A percentile compares a stretch with the other conserved stretches of the same genome.
These are phyloP conservation scores for Penicillium brasilianum DNA, from an alignment of 2,329 filamentous ascomycete genomes.

Conservation along the genomic window DNA sequence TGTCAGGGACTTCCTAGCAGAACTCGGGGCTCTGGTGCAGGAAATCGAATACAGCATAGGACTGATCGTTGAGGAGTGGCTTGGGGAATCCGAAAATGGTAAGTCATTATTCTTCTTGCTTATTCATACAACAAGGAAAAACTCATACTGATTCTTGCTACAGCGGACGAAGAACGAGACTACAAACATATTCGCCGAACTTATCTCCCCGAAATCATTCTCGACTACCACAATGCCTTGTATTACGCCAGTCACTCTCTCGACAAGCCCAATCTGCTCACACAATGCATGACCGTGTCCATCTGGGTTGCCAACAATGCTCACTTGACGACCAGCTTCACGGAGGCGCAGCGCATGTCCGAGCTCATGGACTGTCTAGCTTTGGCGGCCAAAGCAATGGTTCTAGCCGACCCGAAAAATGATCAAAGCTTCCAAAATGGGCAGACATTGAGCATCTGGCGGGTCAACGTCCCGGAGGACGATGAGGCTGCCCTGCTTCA, in stretches of 20 bases:
- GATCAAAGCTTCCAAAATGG: constrained; percentile 47
- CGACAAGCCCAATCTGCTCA: constrained; percentile 72
- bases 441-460: constrained; percentile 48
- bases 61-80: constrained; percentile 67
- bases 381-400: constrained; percentile 73
- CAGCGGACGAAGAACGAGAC: constrained; percentile 63
- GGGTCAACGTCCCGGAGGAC: constrained; percentile 36
- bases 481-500: constrained; percentile 28
- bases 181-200: constrained; percentile 70
- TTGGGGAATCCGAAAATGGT: constrained; percentile 63
- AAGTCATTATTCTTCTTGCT: constrained; percentile 33
- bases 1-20: constrained; percentile 58
- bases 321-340: constrained; percentile 68
- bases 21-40: constrained; percentile 62
- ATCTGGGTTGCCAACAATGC: constrained; percentile 74
- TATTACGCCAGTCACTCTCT: constrained; percentile 78
- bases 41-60: constrained; percentile 62
- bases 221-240: constrained; percentile 81
- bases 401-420: constrained; percentile 54
- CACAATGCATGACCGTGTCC: constrained; percentile 86
- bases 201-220: constrained; percentile 83
- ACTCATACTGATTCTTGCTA: constrained; percentile 17
- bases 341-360: constrained; percentile 69
- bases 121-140: neutral
- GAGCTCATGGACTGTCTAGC: constrained; percentile 80